Evolutionary conservation across 140 eudicot genomes (phyloP), one percentile per base, ranked within the genome.

Genomic region (Flaveria floridana): DNA sequence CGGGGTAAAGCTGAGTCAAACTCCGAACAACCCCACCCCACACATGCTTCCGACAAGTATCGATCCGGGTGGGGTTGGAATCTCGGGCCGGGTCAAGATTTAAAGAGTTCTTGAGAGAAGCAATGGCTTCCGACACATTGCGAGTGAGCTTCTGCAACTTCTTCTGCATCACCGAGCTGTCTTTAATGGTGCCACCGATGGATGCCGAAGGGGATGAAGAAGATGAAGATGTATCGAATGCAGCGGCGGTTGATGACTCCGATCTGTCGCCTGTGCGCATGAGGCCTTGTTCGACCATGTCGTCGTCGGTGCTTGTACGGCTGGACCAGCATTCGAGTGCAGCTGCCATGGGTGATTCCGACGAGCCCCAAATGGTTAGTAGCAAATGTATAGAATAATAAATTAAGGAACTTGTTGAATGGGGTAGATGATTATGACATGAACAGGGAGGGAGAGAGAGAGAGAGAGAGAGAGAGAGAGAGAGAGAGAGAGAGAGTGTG

Each of bases 301-400:
- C 97, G 41, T 94, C 97, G 41, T 91, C 97, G 19, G 90, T 85
- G 82, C 89, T 88, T 13, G 97, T 76, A 46, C 97, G 86, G 81
- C 95, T 85, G 6, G 99, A 91, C 99, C 99, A 94, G 90, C 99
- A 94, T 73, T 94, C 99, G 12, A 94, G 80, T 25, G 97, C 95
- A 30, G 96, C 94, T 46, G 99, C 89, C 99, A 94, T 94, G 44
- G 50, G 1, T 34, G 41, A 34, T 34, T 34, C 41, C 41, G 41
- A 34, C 41, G 41, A 1, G 80, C 18, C 2, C 1, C 8, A 34
- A 34, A 34, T 34, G 7, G 41, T 34, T 34, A 34, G 41, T 34
- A 34, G 37, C 30, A n/a, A 19, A 30, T 10, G 15, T 73, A 13
- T 58, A 50, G 3, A 52, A 52, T 28, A 61, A 42, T 3, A 23